Evolutionary conservation across 495 filamentous ascomycete species (phyloP), one percentile per base, ranked within the genome.

Genomic region (Xanthoparmelia taractica): DNA sequence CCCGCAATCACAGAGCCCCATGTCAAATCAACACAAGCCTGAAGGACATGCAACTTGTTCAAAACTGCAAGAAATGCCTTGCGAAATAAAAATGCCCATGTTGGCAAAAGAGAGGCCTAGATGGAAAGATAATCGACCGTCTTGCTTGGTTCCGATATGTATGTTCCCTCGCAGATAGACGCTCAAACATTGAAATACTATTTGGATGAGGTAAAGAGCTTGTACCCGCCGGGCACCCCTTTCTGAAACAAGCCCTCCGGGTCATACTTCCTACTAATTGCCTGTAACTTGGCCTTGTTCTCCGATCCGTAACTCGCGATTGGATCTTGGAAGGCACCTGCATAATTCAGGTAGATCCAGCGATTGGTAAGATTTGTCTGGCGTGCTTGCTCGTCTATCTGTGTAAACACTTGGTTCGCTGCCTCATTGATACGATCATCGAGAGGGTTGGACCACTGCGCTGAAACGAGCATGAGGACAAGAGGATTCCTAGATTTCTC

Each of bases 271-370:
- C 50, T 65, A 27, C 71, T 67, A 23, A 79, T 65, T 0, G 58
- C 59, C 65, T 68, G 64, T 63, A 80, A 52, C 11, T 59, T 64
- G 6, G 58, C 68, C 31, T 70, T 64, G 45, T 76, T 77, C 0
- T 36, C 61, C 15, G 43, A 52, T 0, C 76, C 75, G 63, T 77
- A 80, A 29, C 73, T 68, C 3, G 65, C 61, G 50, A 82, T 70
- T 7, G 74, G 71, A 62, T 73, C 70, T 58, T 76, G 73, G 61
- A 68, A 73, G 61, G 70, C 63, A 37, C 70, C 71, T 3, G 75
- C 77, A 55, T 79, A 77, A 60, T 84, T 83, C 65, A 83, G 74
- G 66, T 87, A 85, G 31, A 85, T 65, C 55, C 80, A 89, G 33
- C 79, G 73, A 59, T 82, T 70, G 50, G 73, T 70, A n/a, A 81